Evolutionary conservation across 371 early-diverging fungal species (phyloP).

Genomic region (Mucor velutinosus): DNA sequence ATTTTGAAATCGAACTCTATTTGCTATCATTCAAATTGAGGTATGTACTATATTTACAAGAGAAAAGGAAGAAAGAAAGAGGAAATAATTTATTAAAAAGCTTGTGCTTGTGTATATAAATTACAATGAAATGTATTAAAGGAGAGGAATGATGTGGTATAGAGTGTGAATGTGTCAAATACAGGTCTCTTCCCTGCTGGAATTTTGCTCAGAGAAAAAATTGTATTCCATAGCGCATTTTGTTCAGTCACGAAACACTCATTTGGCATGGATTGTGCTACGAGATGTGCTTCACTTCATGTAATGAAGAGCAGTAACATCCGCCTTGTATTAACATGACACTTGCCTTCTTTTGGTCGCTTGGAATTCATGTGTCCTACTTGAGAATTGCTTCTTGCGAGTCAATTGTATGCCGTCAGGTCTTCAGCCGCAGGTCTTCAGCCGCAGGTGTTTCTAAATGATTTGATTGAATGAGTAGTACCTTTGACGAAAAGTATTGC

Average conservation of each 20-base stretch:
- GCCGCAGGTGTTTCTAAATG: no score
- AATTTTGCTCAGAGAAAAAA: not conserved
- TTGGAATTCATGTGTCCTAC: no score
- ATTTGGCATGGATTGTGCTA: not conserved
- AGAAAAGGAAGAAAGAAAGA: not conserved
- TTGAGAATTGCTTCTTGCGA: no score
- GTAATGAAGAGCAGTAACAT: not conserved
- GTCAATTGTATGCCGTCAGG: no score
- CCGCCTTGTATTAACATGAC: not conserved
- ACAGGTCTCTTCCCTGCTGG: constrained; percentile 1
- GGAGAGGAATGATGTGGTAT: not conserved
- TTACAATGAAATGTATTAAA: constrained; percentile 1
- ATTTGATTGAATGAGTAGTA: no score
- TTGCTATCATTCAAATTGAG: constrained; percentile 4
- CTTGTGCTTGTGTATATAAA: not conserved
- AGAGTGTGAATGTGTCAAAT: not conserved
- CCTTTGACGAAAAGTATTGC: no score
- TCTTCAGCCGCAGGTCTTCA: no score
- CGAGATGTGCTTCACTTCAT: not conserved
- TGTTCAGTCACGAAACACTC: not conserved
- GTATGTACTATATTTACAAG: not conserved
- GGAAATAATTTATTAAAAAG: not conserved
- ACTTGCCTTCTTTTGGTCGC: not conserved
- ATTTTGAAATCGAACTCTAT: constrained; percentile 1
- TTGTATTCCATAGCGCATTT: not conserved